A percentile compares a stretch with the other conserved stretches of the same genome.
phyloP scores from a whole-genome alignment of 1,284 basidiomycete species.

The Thelephora terrestris region DNA sequence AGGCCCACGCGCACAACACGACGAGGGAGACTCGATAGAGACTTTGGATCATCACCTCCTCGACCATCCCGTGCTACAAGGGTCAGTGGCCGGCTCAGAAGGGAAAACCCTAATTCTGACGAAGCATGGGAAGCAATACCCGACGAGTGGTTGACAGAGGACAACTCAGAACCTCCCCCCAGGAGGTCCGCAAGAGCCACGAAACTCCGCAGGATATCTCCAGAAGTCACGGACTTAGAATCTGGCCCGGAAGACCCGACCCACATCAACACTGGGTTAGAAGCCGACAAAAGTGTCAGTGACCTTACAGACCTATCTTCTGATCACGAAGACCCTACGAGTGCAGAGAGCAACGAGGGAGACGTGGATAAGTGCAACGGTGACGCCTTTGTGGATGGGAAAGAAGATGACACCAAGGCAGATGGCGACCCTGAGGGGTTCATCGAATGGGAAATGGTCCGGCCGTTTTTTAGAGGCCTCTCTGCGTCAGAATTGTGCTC shows the following conservation, averaged over 20 bases:
- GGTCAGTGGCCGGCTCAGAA: constrained; percentile 54
- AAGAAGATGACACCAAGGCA: constrained; percentile 10
- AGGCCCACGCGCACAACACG: constrained; percentile 5
- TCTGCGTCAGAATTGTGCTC: not conserved
- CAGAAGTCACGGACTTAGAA: constrained; percentile 8
- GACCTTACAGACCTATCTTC: constrained; percentile 65
- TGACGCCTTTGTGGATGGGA: constrained; percentile 2
- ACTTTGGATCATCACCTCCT: constrained; percentile 2
- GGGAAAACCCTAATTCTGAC: constrained; percentile 30
- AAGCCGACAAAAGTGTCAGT: constrained; percentile 48
- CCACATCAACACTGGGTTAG: constrained; percentile 38
- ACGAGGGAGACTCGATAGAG: constrained; percentile 5
- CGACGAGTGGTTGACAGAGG: constrained; percentile 54
- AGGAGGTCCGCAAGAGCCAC: not conserved
- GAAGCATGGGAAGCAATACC: constrained; percentile 74
- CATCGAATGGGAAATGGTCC: constrained; percentile 77
- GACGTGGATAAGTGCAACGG: not conserved
- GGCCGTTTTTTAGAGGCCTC: constrained; percentile 17
- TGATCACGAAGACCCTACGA: constrained; percentile 9
- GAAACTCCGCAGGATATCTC: too few relatives aligned
- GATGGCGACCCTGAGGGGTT: constrained; percentile 31
- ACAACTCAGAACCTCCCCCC: constrained; percentile 5
- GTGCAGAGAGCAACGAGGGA: constrained; percentile 13
- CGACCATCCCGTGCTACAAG: constrained; percentile 45
- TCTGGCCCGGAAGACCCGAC: constrained; percentile 11